Percentiles rank a stretch among this genome's conserved stretches.
Evolutionary conservation across 2,329 filamentous ascomycete genomes (phyloP).

Genomic region (Cytospora piceicola): DNA sequence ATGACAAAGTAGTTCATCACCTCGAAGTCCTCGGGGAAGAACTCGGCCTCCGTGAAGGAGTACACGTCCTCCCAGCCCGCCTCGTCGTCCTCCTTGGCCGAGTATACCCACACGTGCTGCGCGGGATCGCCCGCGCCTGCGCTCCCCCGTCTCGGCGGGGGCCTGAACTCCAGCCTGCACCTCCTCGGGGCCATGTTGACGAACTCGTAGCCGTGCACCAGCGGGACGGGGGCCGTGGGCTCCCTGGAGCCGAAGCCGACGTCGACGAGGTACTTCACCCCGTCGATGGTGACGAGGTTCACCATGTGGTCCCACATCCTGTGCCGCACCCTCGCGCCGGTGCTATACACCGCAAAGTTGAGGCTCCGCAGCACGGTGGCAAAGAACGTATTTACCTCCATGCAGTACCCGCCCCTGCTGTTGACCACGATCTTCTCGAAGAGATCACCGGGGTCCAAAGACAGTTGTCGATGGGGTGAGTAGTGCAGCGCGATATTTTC

Average conservation of each 20-base stretch:
- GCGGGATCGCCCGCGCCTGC: conserved; percentile 34
- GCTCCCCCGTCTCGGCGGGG: conserved; percentile 36
- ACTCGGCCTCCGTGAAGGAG: conserved; percentile 56
- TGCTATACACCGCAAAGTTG: conserved; percentile 54
- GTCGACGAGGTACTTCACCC: conserved; percentile 56
- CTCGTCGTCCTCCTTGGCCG: conserved; percentile 36
- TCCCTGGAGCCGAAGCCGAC: conserved; percentile 62
- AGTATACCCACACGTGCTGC: conserved; percentile 48
- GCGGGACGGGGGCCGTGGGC: conserved; percentile 40
- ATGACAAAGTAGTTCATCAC: conserved; percentile 50
- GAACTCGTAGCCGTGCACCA: conserved; percentile 36
- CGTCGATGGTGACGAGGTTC: conserved; percentile 59
- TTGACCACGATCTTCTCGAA: conserved; percentile 45
- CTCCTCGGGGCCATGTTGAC: conserved; percentile 49
- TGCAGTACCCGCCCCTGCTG: conserved; percentile 57
- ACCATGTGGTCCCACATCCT: conserved; percentile 58
- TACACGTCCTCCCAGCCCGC: conserved; percentile 52
- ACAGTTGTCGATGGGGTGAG: conserved; percentile 35
- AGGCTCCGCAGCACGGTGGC: conserved; percentile 51
- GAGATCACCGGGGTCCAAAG: conserved; percentile 38
- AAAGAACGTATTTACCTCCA: conserved; percentile 53
- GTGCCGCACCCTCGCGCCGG: conserved; percentile 49
- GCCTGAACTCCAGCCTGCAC: conserved; percentile 48
- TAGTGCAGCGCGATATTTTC: conserved; percentile 60
- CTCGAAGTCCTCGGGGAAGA: conserved; percentile 50